These are phyloP conservation scores for Saksenaea vasiformis DNA, from an alignment of 371 early-diverging fungal species.

Conservation along the genomic window DNA sequence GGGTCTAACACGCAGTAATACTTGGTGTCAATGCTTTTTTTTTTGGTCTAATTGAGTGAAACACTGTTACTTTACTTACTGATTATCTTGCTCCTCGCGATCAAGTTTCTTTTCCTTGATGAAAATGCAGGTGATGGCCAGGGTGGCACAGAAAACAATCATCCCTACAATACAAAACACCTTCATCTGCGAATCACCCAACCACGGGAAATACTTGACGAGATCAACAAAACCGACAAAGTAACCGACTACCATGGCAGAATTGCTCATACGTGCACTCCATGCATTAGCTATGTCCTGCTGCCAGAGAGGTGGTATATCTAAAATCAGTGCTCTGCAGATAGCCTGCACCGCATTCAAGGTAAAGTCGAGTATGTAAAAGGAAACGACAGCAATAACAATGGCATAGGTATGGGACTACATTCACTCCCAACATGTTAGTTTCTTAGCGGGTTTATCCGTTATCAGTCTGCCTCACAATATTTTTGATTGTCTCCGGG, in stretches of 20 bases:
- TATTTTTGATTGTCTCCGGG: slow-evolving; percentile 55
- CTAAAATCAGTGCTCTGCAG: slow-evolving; percentile 76
- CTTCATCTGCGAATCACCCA: slow-evolving; percentile 70
- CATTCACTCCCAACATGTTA: background rate
- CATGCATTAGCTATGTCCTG: slow-evolving; percentile 75
- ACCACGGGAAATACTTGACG: slow-evolving; percentile 56
- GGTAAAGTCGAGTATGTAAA: slow-evolving; percentile 78
- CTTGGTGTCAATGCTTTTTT: background rate
- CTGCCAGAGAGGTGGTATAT: slow-evolving; percentile 67
- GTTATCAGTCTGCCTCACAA: slow-evolving; percentile 28
- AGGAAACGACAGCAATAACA: slow-evolving; percentile 63
- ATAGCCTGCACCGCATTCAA: slow-evolving; percentile 75
- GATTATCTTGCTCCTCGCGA: slow-evolving; percentile 16
- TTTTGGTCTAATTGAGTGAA: background rate
- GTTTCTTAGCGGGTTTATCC: background rate
- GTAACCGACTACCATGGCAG: slow-evolving; percentile 75
- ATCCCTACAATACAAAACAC: slow-evolving; percentile 68
- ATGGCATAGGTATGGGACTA: slow-evolving; percentile 34
- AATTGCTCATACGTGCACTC: slow-evolving; percentile 72
- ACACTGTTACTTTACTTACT: too few relatives aligned
- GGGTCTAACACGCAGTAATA: slow-evolving; percentile 36
- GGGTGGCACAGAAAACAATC: slow-evolving; percentile 50
- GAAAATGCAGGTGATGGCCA: slow-evolving; percentile 57
- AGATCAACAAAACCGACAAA: slow-evolving; percentile 71
- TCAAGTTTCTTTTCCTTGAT: slow-evolving; percentile 53